These are phyloP conservation scores for Microthlaspi erraticum DNA, from an alignment of 345 rosid species.

Conservation along the genomic window DNA sequence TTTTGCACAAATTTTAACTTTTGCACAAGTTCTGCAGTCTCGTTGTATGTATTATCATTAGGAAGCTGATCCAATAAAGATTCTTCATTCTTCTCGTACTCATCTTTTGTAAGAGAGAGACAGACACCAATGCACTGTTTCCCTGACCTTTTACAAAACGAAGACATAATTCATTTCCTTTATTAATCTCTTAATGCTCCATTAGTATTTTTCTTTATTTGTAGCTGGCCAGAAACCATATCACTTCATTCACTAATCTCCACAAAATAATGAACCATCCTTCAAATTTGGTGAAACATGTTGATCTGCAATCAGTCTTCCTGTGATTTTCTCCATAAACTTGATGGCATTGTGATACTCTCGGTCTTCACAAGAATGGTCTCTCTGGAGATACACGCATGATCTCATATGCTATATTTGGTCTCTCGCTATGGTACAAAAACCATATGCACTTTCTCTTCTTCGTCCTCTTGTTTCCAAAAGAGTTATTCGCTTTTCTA, in stretches of 20 bases:
- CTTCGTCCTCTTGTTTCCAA: no score
- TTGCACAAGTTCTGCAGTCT: no score
- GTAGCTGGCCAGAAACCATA: background rate
- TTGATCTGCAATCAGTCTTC: slow-evolving; percentile 55
- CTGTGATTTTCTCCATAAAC: slow-evolving; percentile 56
- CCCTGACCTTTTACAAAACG: background rate
- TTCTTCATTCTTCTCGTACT: background rate
- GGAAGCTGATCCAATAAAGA: background rate
- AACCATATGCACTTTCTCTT: no score
- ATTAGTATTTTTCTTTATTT: no score
- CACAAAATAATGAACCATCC: background rate
- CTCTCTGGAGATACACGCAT: no score
- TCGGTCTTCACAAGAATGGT: slow-evolving; percentile 16
- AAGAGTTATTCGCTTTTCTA: no score
- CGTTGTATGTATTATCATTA: no score
- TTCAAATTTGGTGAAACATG: slow-evolving; percentile 19
- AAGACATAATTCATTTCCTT: background rate
- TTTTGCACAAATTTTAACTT: no score
- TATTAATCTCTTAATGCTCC: no score
- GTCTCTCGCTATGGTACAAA: no score
- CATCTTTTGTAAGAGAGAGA: background rate
- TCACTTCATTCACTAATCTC: no score
- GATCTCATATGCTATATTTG: no score
- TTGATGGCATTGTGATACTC: slow-evolving; percentile 69
- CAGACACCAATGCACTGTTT: background rate